These are phyloP conservation scores for Syncephalastrum sp. DNA, from an alignment of 371 early-diverging fungal species.

Conservation along the genomic window DNA sequence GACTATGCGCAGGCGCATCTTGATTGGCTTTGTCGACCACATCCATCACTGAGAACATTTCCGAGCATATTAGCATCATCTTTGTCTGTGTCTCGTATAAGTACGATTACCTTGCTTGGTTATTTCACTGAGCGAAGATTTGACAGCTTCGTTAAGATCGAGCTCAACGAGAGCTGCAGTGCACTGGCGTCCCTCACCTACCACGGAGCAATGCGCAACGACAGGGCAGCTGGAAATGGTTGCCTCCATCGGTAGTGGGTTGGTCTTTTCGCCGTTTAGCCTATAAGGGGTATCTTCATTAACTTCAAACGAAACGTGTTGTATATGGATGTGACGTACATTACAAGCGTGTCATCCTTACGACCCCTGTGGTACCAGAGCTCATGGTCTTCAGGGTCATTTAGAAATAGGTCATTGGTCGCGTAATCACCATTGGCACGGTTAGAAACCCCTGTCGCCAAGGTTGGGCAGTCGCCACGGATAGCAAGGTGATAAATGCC, in stretches of 20 bases:
- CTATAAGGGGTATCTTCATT: not conserved
- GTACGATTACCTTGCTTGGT: slow-evolving; percentile 6
- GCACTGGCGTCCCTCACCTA: slow-evolving; percentile 23
- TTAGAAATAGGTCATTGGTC: slow-evolving; percentile 26
- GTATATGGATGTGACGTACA: slow-evolving; percentile 8
- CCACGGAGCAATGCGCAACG: slow-evolving; percentile 18
- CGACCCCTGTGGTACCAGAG: slow-evolving; percentile 22
- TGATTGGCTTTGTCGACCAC: slow-evolving; percentile 28
- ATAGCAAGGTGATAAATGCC: slow-evolving; percentile 6
- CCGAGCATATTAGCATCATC: not conserved
- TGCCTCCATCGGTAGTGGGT: slow-evolving; percentile 32
- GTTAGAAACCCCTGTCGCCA: slow-evolving; percentile 14
- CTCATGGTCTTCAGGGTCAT: slow-evolving; percentile 3
- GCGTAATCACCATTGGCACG: slow-evolving; percentile 25
- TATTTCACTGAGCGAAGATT: slow-evolving; percentile 21
- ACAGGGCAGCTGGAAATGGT: slow-evolving; percentile 17
- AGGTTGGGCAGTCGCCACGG: slow-evolving; percentile 4
- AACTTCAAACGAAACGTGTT: not conserved
- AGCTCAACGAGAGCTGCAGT: slow-evolving; percentile 25
- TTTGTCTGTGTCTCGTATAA: slow-evolving; percentile 7
- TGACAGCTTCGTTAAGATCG: slow-evolving; percentile 11
- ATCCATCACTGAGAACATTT: slow-evolving; percentile 5
- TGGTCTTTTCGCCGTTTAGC: slow-evolving; percentile 39
- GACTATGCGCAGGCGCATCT: slow-evolving; percentile 25
- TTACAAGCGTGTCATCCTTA: slow-evolving; percentile 26